Conservation (phyloP, 2,329 filamentous ascomycete genomes). For the Talaromyces piceae region DNA sequence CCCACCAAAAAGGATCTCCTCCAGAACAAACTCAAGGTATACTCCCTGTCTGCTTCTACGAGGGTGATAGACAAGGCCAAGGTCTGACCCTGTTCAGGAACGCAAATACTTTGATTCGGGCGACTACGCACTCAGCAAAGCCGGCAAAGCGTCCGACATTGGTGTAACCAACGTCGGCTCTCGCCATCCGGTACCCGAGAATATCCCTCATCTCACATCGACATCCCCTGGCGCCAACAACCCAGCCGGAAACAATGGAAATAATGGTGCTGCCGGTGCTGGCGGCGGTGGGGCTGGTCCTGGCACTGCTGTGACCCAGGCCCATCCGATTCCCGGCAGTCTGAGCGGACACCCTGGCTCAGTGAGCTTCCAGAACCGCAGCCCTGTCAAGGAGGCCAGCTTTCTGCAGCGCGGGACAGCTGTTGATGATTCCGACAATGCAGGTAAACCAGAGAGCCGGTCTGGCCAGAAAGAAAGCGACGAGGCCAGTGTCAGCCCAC, state of each 20-base stretch:
- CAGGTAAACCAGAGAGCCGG: slow-evolving; percentile 13
- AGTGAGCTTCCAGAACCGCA: slow-evolving; percentile 53
- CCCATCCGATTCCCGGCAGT: slow-evolving; percentile 38
- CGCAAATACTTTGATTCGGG: slow-evolving; percentile 98
- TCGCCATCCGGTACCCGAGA: slow-evolving; percentile 89
- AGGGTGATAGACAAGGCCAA: background rate
- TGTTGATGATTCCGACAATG: slow-evolving; percentile 34
- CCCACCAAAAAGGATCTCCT: slow-evolving; percentile 93
- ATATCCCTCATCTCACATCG: slow-evolving; percentile 81
- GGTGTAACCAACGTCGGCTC: slow-evolving; percentile 90
- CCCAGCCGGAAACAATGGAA: slow-evolving; percentile 23
- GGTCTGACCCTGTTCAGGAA: slow-evolving; percentile 46
- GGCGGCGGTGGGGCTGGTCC: background rate
- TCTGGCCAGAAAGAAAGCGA: slow-evolving; percentile 47
- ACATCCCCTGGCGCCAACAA: slow-evolving; percentile 43
- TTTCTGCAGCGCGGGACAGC: slow-evolving; percentile 71
- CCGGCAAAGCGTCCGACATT: slow-evolving; percentile 89
- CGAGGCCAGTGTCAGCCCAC: slow-evolving; percentile 39
- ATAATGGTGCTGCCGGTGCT: slow-evolving; percentile 8
- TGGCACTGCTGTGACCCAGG: slow-evolving; percentile 19
- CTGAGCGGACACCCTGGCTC: slow-evolving; percentile 33
- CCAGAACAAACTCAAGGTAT: slow-evolving; percentile 89
- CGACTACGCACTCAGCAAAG: slow-evolving; percentile 94
- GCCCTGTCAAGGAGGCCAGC: slow-evolving; percentile 85
- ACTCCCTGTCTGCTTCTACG: slow-evolving; percentile 5